These are phyloP conservation scores for Ilyonectria mors-panacis DNA, from an alignment of 2,329 filamentous ascomycete species.

Conservation along the genomic window DNA sequence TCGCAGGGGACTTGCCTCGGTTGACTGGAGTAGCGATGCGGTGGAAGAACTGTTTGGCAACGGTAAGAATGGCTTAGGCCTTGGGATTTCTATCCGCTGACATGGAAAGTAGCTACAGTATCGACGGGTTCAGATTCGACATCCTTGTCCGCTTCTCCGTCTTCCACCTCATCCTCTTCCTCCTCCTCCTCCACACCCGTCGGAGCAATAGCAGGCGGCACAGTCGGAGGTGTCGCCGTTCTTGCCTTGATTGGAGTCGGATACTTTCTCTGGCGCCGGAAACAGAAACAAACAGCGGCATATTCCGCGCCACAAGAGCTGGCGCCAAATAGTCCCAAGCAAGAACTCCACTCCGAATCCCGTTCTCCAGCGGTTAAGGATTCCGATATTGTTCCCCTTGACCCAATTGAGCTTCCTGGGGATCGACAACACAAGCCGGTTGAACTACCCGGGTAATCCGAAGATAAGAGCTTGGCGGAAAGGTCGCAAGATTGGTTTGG, in stretches of 20 bases:
- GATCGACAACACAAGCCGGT: not conserved
- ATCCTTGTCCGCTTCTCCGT: too few species aligned
- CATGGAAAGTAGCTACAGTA: not conserved
- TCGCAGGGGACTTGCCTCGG: not conserved
- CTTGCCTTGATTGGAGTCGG: not conserved
- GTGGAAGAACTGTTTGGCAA: not conserved
- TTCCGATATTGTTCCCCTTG: not conserved
- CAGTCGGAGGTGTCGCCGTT: conserved; percentile 6
- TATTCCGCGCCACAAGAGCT: not conserved
- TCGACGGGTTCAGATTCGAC: not conserved
- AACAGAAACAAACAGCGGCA: not conserved
- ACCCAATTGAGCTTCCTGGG: not conserved
- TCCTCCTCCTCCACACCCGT: not conserved
- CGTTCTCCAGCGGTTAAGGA: not conserved
- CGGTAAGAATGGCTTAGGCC: not conserved
- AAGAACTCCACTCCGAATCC: not conserved
- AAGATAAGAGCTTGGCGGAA: not conserved
- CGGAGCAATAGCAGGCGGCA: conserved; percentile 16
- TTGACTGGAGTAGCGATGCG: not conserved
- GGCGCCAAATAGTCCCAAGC: not conserved
- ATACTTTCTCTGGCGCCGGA: conserved; percentile 19
- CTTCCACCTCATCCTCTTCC: not conserved
- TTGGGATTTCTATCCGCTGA: not conserved
- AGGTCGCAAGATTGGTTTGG: too few species aligned
- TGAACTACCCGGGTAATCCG: not conserved